Evolutionary conservation across 768 basidiomycete species (phyloP), one percentile per base, ranked within the genome.

Genomic region (Agaricus subrufescens): DNA sequence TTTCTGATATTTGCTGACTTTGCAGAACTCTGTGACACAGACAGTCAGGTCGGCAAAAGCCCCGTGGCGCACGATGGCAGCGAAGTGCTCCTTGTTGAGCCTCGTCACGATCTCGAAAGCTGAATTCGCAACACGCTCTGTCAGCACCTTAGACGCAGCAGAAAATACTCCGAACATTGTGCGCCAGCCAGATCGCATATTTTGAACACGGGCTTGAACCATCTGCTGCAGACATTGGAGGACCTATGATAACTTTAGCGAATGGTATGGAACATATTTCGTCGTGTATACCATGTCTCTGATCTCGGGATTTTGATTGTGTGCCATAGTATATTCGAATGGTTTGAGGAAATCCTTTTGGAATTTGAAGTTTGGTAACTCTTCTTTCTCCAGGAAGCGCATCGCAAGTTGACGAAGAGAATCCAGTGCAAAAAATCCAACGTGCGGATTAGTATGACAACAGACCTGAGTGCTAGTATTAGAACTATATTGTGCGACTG

Each of bases 121-220:
- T 14, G 95, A 91, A 62, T 76, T 93, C 4, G 89, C 91, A 55
- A 98, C 87, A 43, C 93, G 86, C 71, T 98, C 97, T 89, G 66
- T 38, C 42, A 47, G 47, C n/a, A 92, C 94, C 68, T 89, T 94
- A 9, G 95, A 95, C 0, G 97, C 94, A 14, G 97, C 93, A 34
- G 95, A 91, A 67, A 98, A 98, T 12, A 98, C 97, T 25, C 92
- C 91, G 70, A 99, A 98, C 93, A 99, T 98, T 1, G 97, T 99
- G 58, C 94, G 80, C 97, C 97, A 99, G 29, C 97, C 97, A 0
- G 97, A 98, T 31, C 97, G 87, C 77, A 99, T 83, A 67, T 98
- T 98, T 63, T 91, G 85, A 15, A 91, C 92, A 38, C 92, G 83
- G 15, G 94, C 91, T 73, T 97, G 95, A 53, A 98, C 86, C 97